A percentile compares a stretch with the other conserved stretches of the same genome.
phyloP scores from a whole-genome alignment of 176 grass and related monocot genomes.

The Cenchrus fungigraminus region DNA sequence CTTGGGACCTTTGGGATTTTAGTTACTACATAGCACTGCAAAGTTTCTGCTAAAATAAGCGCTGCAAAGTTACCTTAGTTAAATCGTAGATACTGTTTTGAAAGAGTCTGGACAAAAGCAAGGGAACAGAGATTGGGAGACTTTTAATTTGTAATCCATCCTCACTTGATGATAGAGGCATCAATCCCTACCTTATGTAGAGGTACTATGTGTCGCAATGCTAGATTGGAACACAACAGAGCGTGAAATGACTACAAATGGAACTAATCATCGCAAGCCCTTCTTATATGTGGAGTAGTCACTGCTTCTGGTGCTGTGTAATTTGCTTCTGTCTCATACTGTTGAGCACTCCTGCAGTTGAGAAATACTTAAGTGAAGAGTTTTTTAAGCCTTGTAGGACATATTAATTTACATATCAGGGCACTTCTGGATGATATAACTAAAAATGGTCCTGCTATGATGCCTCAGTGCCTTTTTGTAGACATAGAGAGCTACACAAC shows the following conservation, averaged over 20 bases:
- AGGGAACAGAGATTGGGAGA: not conserved
- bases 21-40: not conserved
- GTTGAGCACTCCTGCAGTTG: not conserved
- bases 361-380: not conserved
- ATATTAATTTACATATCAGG: constrained; percentile 3
- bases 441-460: not conserved
- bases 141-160: not conserved
- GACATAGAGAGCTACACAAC: not conserved
- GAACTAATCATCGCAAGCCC: not conserved
- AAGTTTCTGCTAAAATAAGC: no score
- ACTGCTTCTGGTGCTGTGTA: not conserved
- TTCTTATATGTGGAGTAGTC: not conserved
- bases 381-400: not conserved
- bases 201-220: not conserved
- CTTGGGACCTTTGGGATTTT: not conserved
- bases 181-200: not conserved
- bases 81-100: not conserved
- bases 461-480: constrained; percentile 4
- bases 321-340: not conserved
- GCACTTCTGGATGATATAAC: not conserved
- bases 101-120: not conserved
- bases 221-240: not conserved
- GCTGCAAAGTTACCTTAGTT: not conserved
- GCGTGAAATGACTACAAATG: not conserved
- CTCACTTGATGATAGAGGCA: not conserved